A percentile compares a stretch with the other conserved stretches of the same genome.
phyloP scores from a whole-genome alignment of 2,329 filamentous ascomycete species.

The Atkinsonella texensis region DNA sequence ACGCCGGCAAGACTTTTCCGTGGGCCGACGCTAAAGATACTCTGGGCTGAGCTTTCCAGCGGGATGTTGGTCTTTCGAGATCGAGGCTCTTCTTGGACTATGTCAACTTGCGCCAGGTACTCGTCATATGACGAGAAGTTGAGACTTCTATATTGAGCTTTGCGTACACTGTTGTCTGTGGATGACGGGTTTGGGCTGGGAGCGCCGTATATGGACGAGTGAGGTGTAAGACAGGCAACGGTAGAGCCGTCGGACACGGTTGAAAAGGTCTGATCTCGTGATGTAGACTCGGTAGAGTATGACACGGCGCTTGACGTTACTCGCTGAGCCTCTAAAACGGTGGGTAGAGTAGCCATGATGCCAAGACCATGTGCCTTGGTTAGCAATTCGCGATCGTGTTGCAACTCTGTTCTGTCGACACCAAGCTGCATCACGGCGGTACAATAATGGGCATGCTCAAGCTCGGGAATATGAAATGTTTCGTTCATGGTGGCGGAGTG shows the following conservation, averaged over 20 bases:
- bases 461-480: slow-evolving; percentile 20
- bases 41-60: slow-evolving; percentile 22
- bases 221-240: slow-evolving; percentile 29
- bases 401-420: slow-evolving; percentile 23
- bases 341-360: slow-evolving; percentile 17
- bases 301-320: slow-evolving; percentile 30
- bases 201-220: slow-evolving; percentile 27
- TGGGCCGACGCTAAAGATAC: slow-evolving; percentile 32
- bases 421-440: slow-evolving; percentile 26
- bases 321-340: slow-evolving; percentile 19
- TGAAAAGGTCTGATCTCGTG: slow-evolving; percentile 32
- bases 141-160: slow-evolving; percentile 24
- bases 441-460: slow-evolving; percentile 27
- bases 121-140: slow-evolving; percentile 41
- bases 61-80: slow-evolving; percentile 20
- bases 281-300: slow-evolving; percentile 26
- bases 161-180: slow-evolving; percentile 4
- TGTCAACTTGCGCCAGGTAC: slow-evolving; percentile 34
- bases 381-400: slow-evolving; percentile 25
- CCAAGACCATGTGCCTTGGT: slow-evolving; percentile 24
- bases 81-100: slow-evolving; percentile 30
- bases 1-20: slow-evolving; percentile 33
- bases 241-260: slow-evolving; percentile 29
- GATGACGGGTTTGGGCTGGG: slow-evolving; percentile 8
- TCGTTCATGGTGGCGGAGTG: slow-evolving; percentile 5